These are phyloP conservation scores for Mucor saturninus DNA, from an alignment of 371 early-diverging fungal genomes.

Conservation along the genomic window DNA sequence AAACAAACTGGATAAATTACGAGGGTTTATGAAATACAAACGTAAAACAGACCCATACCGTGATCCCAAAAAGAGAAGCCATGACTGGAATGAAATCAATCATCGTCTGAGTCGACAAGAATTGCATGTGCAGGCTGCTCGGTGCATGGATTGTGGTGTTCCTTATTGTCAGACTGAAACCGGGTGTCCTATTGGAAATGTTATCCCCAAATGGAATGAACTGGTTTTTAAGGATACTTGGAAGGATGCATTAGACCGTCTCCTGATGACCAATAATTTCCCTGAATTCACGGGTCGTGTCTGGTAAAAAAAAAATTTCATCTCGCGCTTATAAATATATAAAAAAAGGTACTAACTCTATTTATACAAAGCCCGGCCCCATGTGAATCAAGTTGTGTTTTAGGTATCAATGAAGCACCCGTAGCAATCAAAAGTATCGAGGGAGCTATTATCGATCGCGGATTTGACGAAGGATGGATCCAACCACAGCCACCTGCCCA, in stretches of 20 bases:
- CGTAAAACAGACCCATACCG: constrained; percentile 88
- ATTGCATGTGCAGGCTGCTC: constrained; percentile 92
- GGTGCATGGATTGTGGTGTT: constrained; percentile 98
- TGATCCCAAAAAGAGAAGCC: constrained; percentile 75
- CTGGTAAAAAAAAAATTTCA: constrained; percentile 23
- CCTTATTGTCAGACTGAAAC: constrained; percentile 97
- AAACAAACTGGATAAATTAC: constrained; percentile 76
- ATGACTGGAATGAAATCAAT: constrained; percentile 95
- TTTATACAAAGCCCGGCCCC: constrained; percentile 78
- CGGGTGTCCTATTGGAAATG: constrained; percentile 96
- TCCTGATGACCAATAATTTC: constrained; percentile 97
- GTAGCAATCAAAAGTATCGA: constrained; percentile 97
- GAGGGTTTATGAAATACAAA: constrained; percentile 94
- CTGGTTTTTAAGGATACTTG: constrained; percentile 93
- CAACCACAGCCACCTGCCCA: constrained; percentile 81
- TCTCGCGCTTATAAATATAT: not conserved
- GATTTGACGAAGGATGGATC: constrained; percentile 96
- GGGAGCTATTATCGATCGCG: constrained; percentile 94
- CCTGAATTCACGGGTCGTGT: constrained; percentile 84
- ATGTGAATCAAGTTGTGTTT: constrained; percentile 88
- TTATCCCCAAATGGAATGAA: constrained; percentile 98
- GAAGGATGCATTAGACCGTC: constrained; percentile 90
- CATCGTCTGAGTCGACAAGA: constrained; percentile 77
- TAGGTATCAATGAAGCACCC: constrained; percentile 90
- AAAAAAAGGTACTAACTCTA: not conserved